Evolutionary conservation across 176 grass and related monocot species (phyloP).

Genomic region (Oryza nivara): DNA sequence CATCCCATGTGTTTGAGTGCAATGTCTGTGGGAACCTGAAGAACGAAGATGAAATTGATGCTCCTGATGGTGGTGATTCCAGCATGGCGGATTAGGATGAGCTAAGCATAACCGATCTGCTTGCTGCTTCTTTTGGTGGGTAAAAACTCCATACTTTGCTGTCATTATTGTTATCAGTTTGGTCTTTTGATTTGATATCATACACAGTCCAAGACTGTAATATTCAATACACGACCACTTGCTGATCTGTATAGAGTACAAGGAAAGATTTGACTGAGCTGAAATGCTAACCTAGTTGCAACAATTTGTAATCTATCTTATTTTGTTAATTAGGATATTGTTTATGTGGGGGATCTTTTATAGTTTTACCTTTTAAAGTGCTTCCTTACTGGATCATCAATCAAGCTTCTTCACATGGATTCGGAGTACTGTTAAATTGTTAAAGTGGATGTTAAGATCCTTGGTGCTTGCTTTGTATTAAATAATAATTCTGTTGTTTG

Average conservation of each 20-base stretch:
- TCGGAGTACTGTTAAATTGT: background rate
- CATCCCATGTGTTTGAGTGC: slow-evolving; percentile 73
- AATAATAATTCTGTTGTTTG: background rate
- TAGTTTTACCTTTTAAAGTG: background rate
- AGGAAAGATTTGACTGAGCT: background rate
- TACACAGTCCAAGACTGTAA: background rate
- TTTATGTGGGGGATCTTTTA: background rate
- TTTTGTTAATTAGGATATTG: background rate
- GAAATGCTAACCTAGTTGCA: background rate
- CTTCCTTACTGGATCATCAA: background rate
- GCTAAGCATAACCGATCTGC: background rate
- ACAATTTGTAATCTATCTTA: background rate
- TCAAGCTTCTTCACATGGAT: background rate
- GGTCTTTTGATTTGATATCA: background rate
- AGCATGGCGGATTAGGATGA: slow-evolving; percentile 45
- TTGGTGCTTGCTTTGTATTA: background rate
- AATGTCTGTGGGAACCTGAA: slow-evolving; percentile 68
- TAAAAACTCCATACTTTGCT: slow-evolving; percentile 16
- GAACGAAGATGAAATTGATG: slow-evolving; percentile 40
- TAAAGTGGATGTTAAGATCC: background rate
- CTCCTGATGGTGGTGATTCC: slow-evolving; percentile 39
- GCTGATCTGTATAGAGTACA: background rate
- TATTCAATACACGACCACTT: background rate
- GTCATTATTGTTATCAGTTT: background rate
- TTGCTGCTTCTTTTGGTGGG: slow-evolving; percentile 14